Base-by-base conservation (phyloP, 306 rosid genomes). In the Albizia julibrissin region DNA sequence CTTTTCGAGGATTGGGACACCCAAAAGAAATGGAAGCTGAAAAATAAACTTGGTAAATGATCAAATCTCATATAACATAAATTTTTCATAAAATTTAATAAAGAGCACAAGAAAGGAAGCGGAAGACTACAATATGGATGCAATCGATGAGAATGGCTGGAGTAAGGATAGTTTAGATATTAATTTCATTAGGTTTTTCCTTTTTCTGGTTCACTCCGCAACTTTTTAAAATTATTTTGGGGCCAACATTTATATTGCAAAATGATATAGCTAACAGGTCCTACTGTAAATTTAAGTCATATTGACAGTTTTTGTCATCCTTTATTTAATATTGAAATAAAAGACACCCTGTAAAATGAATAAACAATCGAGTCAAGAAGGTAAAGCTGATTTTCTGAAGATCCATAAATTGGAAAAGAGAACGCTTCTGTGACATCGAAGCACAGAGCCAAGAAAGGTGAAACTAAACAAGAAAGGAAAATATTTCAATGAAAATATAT, bases 21-120 rank as follows among this genome's bases (percentile, higher is more conserved):
- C 99, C 54, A 93, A 80, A 56, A 95, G 90, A 84, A 95, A 89
- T 39, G 99, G 99, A 82, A 95, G 97, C 98, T 95, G 90, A 58
- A 86, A 84, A 85, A 81, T 46, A 85, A 82, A 54, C 44, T 72
- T 1, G 40, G 70, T 10, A 67, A 77, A 74, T 27, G 33, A 80
- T 80, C 74, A 84, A 80, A 65, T 44, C 75, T 71, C 73, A 61
- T 47, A 66, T 47, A 61, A 24, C 8, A 72, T 24, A 59, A 64
- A n/a, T 61, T 79, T 86, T 72, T 7, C 26, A 79, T 72, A n/a
- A 77, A 61, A 75, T 81, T 62, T 80, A 21, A 59, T 43, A 84
- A 79, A 75, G 19, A 61, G 34, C 64, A 84, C 64, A 3, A 33
- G 71, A 64, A 44, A 72, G 13, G 14, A 52, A 31, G 47, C 31